Conservation (phyloP, 73 alveolate genomes). For the Breviolum minutum region DNA sequence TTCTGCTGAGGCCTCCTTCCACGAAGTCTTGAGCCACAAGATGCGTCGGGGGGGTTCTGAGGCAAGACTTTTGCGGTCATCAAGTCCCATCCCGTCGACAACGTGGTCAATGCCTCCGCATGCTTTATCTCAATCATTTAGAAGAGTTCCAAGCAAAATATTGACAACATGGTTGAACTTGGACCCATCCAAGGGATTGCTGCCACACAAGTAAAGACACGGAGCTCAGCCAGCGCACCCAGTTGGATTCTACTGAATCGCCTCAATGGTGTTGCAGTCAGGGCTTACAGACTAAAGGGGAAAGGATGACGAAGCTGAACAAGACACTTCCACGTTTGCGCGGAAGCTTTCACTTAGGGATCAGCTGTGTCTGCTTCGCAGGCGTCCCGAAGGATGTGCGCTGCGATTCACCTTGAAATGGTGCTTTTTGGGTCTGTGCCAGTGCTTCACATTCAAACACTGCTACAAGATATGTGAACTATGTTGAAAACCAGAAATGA, state of each 20-base stretch:
- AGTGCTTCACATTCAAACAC: not conserved
- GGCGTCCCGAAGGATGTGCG: constrained; percentile 54
- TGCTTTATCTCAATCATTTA: too few relatives aligned
- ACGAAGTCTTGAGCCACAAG: not conserved
- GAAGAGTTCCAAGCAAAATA: too few relatives aligned
- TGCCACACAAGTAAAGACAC: not conserved
- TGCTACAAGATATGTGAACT: too few relatives aligned
- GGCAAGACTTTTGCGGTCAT: too few relatives aligned
- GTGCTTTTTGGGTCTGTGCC: not conserved
- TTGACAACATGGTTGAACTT: too few relatives aligned
- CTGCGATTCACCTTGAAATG: constrained; percentile 23
- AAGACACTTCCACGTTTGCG: too few relatives aligned
- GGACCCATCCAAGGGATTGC: too few relatives aligned
- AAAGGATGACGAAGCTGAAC: too few relatives aligned
- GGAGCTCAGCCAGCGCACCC: constrained; percentile 4
- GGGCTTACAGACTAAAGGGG: not conserved
- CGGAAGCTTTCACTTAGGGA: too few relatives aligned
- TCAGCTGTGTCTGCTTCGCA: not conserved
- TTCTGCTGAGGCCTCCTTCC: constrained; percentile 34
- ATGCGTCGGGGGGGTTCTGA: not conserved
- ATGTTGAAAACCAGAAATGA: too few relatives aligned
- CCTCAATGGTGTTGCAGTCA: not conserved
- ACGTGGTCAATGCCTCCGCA: too few relatives aligned
- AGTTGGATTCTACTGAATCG: constrained; percentile 4
- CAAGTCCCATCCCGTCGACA: too few relatives aligned